Percentiles rank a stretch among this genome's conserved stretches.
phyloP scores from a whole-genome alignment of 1,139 yeast genomes.

The Protomyces gravidus region DNA sequence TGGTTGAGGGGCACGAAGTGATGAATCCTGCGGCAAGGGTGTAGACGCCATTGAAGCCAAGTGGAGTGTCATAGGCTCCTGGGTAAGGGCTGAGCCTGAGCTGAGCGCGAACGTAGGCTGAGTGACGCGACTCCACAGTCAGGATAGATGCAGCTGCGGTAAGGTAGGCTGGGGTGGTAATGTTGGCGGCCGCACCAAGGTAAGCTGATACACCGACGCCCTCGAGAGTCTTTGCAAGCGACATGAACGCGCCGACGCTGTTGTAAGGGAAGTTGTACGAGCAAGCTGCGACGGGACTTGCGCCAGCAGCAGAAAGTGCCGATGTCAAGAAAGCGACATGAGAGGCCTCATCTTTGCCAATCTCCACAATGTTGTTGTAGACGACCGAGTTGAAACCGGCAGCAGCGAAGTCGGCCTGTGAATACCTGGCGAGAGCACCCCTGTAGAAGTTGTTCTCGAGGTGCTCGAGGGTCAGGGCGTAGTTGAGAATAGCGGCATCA shows the following conservation, averaged over 20 bases:
- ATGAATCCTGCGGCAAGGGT: conserved; percentile 30
- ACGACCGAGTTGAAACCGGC: conserved; percentile 32
- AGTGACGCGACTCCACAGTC: conserved; percentile 33
- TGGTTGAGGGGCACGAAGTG: conserved; percentile 32
- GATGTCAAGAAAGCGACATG: conserved; percentile 25
- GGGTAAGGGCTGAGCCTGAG: conserved; percentile 28
- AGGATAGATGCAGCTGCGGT: conserved; percentile 33
- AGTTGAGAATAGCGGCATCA: conserved; percentile 34
- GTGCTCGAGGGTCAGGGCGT: conserved; percentile 34
- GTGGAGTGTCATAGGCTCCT: conserved; percentile 28
- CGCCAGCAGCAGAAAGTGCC: conserved; percentile 29
- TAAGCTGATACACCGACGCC: conserved; percentile 34
- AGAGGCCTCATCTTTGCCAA: conserved; percentile 30
- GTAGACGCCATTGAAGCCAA: conserved; percentile 27
- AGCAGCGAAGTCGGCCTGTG: conserved; percentile 30
- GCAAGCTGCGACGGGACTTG: conserved; percentile 33
- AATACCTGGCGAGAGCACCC: conserved; percentile 29
- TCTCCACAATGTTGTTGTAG: conserved; percentile 32
- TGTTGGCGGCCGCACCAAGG: conserved; percentile 31
- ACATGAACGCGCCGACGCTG: conserved; percentile 30
- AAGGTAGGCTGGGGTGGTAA: conserved; percentile 27
- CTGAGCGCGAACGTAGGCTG: conserved; percentile 30
- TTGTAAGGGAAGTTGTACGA: conserved; percentile 31
- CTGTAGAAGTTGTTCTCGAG: conserved; percentile 34
- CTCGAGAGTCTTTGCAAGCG: conserved; percentile 32